Evolutionary conservation across 2,329 filamentous ascomycete genomes (phyloP).

Genomic region (Tolypocladium nubicola): DNA sequence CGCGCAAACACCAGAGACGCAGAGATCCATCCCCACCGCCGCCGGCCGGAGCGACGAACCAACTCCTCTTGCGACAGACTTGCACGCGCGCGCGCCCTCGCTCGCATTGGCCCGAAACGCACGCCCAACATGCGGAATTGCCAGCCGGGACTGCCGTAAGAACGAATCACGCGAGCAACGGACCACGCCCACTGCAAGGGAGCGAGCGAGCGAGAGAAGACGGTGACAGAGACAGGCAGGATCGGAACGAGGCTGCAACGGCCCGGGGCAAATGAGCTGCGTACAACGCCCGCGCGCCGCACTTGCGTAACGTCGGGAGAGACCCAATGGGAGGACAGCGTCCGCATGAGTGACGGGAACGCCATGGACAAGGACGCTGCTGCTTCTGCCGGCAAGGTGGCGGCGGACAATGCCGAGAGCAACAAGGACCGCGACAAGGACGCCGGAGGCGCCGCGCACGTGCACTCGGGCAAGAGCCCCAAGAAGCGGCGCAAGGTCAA

Average conservation of each 20-base stretch:
- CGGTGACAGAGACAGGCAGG: not conserved
- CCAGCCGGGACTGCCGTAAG: not conserved
- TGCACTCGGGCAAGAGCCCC: conserved; percentile 40
- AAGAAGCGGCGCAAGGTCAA: conserved; percentile 86
- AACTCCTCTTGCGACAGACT: not conserved
- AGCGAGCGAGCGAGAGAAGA: not conserved
- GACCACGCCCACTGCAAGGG: not conserved
- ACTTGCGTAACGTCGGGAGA: conserved; percentile 10
- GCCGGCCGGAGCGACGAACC: not conserved
- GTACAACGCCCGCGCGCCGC: not conserved
- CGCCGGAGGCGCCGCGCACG: not conserved
- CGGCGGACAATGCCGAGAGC: conserved; percentile 19
- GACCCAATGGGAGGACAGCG: conserved; percentile 17
- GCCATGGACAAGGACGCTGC: conserved; percentile 20
- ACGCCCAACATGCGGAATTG: not conserved
- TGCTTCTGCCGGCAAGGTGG: conserved; percentile 11
- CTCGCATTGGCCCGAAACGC: not conserved
- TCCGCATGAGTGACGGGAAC: conserved; percentile 22
- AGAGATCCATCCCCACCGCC: not conserved
- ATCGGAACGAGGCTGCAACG: conserved; percentile 1
- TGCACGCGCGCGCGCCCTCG: not conserved
- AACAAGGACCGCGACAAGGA: conserved; percentile 16
- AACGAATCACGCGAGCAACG: not conserved
- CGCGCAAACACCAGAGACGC: not conserved
- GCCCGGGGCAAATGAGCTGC: conserved; percentile 2